Conservation (phyloP, 495 filamentous ascomycete species). For the Penicillium dipodomyicola region DNA sequence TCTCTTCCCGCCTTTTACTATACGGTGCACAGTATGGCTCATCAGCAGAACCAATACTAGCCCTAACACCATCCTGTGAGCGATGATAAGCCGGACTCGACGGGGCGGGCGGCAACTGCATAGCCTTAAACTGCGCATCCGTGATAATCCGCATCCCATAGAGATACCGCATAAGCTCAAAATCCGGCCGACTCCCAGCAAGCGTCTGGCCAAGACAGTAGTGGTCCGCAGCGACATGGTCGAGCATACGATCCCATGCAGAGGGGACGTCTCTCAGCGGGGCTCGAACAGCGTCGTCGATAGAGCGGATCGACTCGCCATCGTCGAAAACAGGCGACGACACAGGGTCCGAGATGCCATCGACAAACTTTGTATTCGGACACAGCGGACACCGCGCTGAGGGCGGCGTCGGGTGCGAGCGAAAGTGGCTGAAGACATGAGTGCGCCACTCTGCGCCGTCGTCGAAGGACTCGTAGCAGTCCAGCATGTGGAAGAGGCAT, state of each 20-base stretch:
- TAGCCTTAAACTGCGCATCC: slow-evolving; percentile 46
- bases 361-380: slow-evolving; percentile 33
- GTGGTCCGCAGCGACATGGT: slow-evolving; percentile 39
- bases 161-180: slow-evolving; percentile 48
- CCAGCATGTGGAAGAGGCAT: slow-evolving; percentile 47
- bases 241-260: slow-evolving; percentile 42
- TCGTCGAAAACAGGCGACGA: slow-evolving; percentile 4
- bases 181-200: slow-evolving; percentile 41
- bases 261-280: slow-evolving; percentile 7
- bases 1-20: slow-evolving; percentile 44
- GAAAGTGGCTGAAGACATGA: slow-evolving; percentile 46
- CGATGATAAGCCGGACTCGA: slow-evolving; percentile 47
- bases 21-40: slow-evolving; percentile 48
- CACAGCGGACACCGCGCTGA: slow-evolving; percentile 45
- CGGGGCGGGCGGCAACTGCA: slow-evolving; percentile 43
- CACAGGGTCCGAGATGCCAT: slow-evolving; percentile 16
- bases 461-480: slow-evolving; percentile 43
- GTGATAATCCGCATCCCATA: slow-evolving; percentile 43
- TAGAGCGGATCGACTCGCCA: not conserved
- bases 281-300: not conserved
- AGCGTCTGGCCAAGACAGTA: slow-evolving; percentile 42
- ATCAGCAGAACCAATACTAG: slow-evolving; percentile 44
- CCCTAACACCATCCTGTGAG: slow-evolving; percentile 42
- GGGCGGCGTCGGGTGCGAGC: slow-evolving; percentile 36
- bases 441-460: slow-evolving; percentile 38